phyloP scores from a whole-genome alignment of 129 eudicot species.

The Chrysanthemum lavandulifolium region DNA sequence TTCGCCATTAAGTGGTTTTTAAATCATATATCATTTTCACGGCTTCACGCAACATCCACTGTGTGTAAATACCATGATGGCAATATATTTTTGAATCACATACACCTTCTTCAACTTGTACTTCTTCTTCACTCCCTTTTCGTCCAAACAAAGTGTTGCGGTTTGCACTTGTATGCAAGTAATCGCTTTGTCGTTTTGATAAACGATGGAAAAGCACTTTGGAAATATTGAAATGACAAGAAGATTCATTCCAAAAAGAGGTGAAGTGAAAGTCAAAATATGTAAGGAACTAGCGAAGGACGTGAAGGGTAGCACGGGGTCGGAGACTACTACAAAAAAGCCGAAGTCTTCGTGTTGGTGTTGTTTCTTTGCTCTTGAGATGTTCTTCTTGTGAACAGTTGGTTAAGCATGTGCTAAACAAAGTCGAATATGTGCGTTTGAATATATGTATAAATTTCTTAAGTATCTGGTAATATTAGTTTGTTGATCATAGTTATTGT shows the following conservation, averaged over 20 bases:
- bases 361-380: background rate
- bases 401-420: no score
- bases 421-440: no score
- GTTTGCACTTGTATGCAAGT: no score
- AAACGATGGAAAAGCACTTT: conserved; percentile 16
- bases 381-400: no score
- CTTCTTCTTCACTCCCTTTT: conserved; percentile 15
- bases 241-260: conserved; percentile 24
- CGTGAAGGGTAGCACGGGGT: conserved; percentile 3
- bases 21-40: no score
- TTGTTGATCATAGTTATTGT: no score
- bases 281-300: conserved; percentile 22
- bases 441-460: no score
- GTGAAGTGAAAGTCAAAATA: conserved; percentile 33
- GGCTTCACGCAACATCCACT: background rate
- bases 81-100: conserved; percentile 15
- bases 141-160: background rate
- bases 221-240: background rate
- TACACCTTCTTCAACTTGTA: conserved; percentile 14
- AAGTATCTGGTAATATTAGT: no score
- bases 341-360: conserved; percentile 28
- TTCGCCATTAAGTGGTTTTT: conserved; percentile 1
- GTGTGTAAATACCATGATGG: background rate
- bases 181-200: conserved; percentile 7
- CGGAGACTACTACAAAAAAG: conserved; percentile 9